Evolutionary conservation across 768 basidiomycete species (phyloP).

Genomic region (Trametes cingulata): DNA sequence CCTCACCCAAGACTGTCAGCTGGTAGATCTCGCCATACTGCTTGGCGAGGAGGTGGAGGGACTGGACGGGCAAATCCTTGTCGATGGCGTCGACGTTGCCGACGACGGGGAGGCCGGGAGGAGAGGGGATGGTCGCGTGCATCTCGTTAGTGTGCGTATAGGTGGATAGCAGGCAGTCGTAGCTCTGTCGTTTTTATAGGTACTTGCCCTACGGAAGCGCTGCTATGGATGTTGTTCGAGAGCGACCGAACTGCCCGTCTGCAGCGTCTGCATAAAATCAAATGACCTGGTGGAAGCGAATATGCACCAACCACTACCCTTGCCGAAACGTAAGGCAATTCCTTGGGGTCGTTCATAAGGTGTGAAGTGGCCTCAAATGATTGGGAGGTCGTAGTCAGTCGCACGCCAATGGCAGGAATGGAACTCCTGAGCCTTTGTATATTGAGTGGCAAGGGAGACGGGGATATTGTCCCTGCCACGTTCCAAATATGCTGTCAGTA

Average conservation of each 20-base stretch:
- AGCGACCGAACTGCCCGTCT: neutral
- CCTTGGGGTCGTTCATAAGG: too few relatives aligned
- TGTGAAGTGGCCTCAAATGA: too few relatives aligned
- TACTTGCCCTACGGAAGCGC: neutral
- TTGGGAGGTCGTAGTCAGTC: too few relatives aligned
- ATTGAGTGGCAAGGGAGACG: too few relatives aligned
- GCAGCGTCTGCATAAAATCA: neutral
- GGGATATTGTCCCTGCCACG: too few relatives aligned
- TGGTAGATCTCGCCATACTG: slow-evolving; percentile 46
- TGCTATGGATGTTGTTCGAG: neutral
- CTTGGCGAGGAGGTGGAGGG: slow-evolving; percentile 36
- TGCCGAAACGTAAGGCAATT: too few relatives aligned
- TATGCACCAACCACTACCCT: neutral
- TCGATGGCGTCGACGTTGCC: slow-evolving; percentile 41
- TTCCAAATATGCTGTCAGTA: too few relatives aligned
- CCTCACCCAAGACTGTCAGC: slow-evolving; percentile 38
- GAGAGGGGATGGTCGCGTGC: slow-evolving; percentile 42
- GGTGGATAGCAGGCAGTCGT: neutral
- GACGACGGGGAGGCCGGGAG: slow-evolving; percentile 42
- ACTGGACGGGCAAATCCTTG: slow-evolving; percentile 36
- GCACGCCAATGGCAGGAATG: too few relatives aligned
- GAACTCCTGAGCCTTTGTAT: too few relatives aligned
- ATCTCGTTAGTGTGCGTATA: slow-evolving; percentile 20
- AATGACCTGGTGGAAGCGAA: neutral
- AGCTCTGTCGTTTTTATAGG: neutral